Evolutionary conservation across 2,329 filamentous ascomycete species (phyloP).

Genomic region (Hymenoscyphus fructigenus): DNA sequence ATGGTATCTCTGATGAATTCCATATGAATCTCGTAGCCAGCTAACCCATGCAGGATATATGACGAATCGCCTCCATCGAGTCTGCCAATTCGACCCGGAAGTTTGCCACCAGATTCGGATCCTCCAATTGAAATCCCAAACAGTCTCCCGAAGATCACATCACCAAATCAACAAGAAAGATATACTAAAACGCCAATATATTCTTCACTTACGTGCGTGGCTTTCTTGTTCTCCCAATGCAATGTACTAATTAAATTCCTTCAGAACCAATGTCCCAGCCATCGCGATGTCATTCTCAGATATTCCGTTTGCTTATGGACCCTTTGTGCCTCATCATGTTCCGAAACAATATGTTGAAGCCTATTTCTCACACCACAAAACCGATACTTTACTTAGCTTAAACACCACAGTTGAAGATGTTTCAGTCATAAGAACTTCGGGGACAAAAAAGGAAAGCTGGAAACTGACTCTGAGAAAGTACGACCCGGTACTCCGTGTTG

Average conservation of each 20-base stretch:
- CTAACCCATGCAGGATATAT: conserved; percentile 53
- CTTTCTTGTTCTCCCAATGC: background rate
- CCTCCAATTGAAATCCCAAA: conserved; percentile 45
- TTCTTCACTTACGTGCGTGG: conserved; percentile 48
- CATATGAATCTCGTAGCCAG: conserved; percentile 30
- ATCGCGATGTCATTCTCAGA: conserved; percentile 46
- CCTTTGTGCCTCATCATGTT: conserved; percentile 47
- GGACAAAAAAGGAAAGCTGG: conserved; percentile 39
- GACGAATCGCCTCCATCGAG: conserved; percentile 35
- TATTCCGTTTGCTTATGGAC: conserved; percentile 18
- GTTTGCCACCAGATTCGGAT: conserved; percentile 46
- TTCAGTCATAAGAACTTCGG: conserved; percentile 33
- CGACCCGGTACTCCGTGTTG: conserved; percentile 44
- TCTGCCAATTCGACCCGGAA: conserved; percentile 43
- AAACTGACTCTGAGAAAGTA: conserved; percentile 48
- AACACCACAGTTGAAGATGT: conserved; percentile 54
- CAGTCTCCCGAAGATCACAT: conserved; percentile 41
- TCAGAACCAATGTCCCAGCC: conserved; percentile 55
- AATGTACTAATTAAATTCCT: conserved; percentile 15
- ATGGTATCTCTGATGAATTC: conserved; percentile 49
- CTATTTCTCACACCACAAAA: conserved; percentile 52
- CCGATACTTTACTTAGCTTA: conserved; percentile 47
- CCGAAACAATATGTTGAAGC: conserved; percentile 56
- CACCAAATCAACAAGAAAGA: conserved; percentile 46
- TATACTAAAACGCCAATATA: conserved; percentile 52